phyloP scores from a whole-genome alignment of 1,284 basidiomycete species.

The Moesziomyces globuligerus region DNA sequence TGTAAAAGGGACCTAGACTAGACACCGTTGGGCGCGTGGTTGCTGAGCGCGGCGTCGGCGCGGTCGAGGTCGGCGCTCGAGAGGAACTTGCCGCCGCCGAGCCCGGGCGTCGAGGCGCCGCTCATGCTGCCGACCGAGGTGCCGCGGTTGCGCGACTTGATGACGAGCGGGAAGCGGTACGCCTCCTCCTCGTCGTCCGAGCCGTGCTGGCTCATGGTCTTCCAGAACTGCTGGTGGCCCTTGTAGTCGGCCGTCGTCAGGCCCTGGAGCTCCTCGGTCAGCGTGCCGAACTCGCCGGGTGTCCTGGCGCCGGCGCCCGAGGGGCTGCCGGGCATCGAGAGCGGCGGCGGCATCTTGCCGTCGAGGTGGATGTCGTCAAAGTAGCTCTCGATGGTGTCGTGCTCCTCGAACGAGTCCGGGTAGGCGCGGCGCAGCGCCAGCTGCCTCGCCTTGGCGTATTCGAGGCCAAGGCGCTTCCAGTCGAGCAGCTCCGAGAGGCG shows the following conservation, averaged over 20 bases:
- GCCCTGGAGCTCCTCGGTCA: conserved; percentile 61
- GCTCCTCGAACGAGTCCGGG: conserved; percentile 83
- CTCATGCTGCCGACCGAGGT: conserved; percentile 60
- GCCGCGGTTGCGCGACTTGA: conserved; percentile 53
- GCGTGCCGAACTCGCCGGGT: conserved; percentile 61
- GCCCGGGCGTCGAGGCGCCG: conserved; percentile 58
- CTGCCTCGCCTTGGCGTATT: conserved; percentile 95
- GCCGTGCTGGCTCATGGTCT: conserved; percentile 56
- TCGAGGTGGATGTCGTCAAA: conserved; percentile 71
- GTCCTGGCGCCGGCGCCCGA: conserved; percentile 49
- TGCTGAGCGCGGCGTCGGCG: conserved; percentile 58
- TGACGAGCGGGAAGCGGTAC: conserved; percentile 57
- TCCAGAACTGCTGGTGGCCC: conserved; percentile 59
- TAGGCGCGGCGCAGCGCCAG: conserved; percentile 91
- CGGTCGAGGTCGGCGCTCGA: conserved; percentile 56
- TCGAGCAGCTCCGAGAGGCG: conserved; percentile 80
- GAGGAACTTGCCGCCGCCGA: conserved; percentile 54
- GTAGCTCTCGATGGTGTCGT: conserved; percentile 73
- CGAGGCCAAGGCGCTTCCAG: conserved; percentile 97
- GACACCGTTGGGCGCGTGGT: conserved; percentile 36
- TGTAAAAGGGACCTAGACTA: conserved; percentile 1
- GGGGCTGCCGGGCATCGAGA: conserved; percentile 87
- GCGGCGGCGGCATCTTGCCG: conserved; percentile 75
- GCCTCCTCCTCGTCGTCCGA: conserved; percentile 61
- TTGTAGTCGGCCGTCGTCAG: conserved; percentile 61